Evolutionary conservation across 2,329 filamentous ascomycete genomes (phyloP), one percentile per base, ranked within the genome.

Genomic region (Penicillium polonicum): DNA sequence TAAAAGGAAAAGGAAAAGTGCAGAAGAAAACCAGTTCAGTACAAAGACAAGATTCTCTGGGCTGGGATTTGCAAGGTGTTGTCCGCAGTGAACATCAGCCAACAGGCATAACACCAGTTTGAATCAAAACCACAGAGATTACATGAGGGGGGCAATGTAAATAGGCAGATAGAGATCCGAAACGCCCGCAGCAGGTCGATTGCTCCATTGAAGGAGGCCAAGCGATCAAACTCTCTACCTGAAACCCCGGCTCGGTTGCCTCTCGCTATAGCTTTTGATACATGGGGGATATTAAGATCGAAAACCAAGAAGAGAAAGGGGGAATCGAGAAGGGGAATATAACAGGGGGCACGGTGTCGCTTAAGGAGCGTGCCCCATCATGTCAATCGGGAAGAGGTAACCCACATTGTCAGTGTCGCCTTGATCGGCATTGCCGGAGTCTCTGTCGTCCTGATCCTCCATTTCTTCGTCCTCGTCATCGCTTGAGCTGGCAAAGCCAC

Each of bases 381-480:
- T 77, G 76, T 85, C 82, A 76, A 80, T 81, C 79, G 84, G 83
- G 74, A 79, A 82, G 80, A 69, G 76, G 80, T 82, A 80, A 86
- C 85, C 84, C 80, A 88, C 85, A 84, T 86, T 84, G 77, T 88
- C 85, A 71, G 81, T 78, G 70, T 83, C 81, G 66, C 75, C 76
- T 67, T 82, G 79, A 63, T 77, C 69, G 41, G 69, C 55, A 67
- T 63, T 66, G 71, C 60, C 72, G 65, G 74, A 48, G 43, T 69
- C 68, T 65, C 66, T 68, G 66, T 91, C 89, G 64, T 93, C 73
- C 36, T 74, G 72, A 36, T 78, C 75, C 58, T 96, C 91, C 77
- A 91, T 89, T 62, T 97, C 93, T 67, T 97, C 93, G 63, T 97
- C 94, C 65, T 97, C 94, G 75, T 97, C 93, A 70, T 96, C 92